phyloP scores from a whole-genome alignment of 257 asterid genomes.

The Gentiana macrophylla region DNA sequence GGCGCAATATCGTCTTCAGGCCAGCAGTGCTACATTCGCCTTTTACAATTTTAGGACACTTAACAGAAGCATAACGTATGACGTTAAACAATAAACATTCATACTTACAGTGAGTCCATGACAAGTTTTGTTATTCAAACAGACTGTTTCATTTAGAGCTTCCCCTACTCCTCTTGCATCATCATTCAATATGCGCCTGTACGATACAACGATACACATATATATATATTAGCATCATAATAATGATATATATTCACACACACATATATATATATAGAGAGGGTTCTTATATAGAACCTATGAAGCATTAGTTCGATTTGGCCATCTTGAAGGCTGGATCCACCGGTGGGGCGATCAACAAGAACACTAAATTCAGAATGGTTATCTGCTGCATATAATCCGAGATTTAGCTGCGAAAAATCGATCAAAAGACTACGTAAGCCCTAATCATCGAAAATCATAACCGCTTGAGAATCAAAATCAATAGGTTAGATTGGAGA shows the following conservation, averaged over 20 bases:
- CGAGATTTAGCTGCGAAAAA: slow-evolving; percentile 50
- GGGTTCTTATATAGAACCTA: slow-evolving; percentile 15
- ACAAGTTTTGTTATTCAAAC: slow-evolving; percentile 34
- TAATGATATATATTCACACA: too few relatives aligned
- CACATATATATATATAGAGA: too few relatives aligned
- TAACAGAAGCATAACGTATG: too few relatives aligned
- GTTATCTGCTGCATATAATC: slow-evolving; percentile 63
- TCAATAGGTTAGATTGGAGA: background rate
- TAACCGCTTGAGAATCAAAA: too few relatives aligned
- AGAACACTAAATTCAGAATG: slow-evolving; percentile 51
- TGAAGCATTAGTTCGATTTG: slow-evolving; percentile 82
- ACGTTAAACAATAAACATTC: too few relatives aligned
- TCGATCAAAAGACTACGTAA: background rate
- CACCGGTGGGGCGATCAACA: slow-evolving; percentile 84
- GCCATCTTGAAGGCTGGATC: slow-evolving; percentile 71
- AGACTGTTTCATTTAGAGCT: slow-evolving; percentile 65
- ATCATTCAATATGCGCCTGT: slow-evolving; percentile 62
- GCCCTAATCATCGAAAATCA: too few relatives aligned
- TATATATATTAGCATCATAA: too few relatives aligned
- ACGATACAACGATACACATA: background rate
- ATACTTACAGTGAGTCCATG: slow-evolving; percentile 50
- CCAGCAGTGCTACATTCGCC: too few relatives aligned
- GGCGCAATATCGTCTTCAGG: too few relatives aligned
- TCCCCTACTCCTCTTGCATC: slow-evolving; percentile 86
- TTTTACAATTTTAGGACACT: too few relatives aligned